Percentiles rank a stretch among this genome's conserved stretches.
Conservation (phyloP, 129 eudicot genomes). For the Flaveria bidentis region DNA sequence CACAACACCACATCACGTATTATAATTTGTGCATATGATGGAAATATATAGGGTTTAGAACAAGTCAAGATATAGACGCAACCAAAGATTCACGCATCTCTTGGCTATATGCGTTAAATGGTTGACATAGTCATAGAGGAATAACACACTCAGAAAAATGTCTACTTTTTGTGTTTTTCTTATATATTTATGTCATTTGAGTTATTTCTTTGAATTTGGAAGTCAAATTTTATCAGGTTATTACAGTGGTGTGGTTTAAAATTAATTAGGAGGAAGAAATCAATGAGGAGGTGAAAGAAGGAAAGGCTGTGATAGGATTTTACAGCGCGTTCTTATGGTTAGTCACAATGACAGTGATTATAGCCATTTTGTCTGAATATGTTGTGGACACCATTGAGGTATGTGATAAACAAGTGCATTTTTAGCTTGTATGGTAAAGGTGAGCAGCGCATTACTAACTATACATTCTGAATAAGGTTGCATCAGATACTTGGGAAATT, state of each 20-base stretch:
- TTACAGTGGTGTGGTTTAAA: neutral
- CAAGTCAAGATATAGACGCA: neutral
- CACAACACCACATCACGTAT: too few species aligned
- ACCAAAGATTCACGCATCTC: neutral
- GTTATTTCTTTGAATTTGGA: too few species aligned
- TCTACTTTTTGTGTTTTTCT: neutral
- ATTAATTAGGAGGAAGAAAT: slow-evolving; percentile 41
- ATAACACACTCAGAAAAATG: neutral
- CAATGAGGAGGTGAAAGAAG: slow-evolving; percentile 33
- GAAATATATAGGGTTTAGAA: too few species aligned
- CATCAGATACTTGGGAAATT: slow-evolving; percentile 79
- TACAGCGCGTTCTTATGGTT: slow-evolving; percentile 79
- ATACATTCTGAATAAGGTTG: slow-evolving; percentile 47
- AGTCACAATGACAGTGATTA: slow-evolving; percentile 59
- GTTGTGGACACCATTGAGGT: slow-evolving; percentile 89
- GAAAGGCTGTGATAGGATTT: slow-evolving; percentile 54
- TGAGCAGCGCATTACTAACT: neutral
- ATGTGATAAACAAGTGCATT: neutral
- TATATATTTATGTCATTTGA: too few species aligned
- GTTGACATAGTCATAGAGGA: neutral
- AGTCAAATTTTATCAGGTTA: neutral
- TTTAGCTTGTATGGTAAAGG: slow-evolving; percentile 7
- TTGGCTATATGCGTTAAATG: neutral
- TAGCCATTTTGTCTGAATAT: slow-evolving; percentile 74
- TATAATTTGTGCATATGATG: too few species aligned